Percentiles rank a stretch among this genome's conserved stretches.
phyloP scores from a whole-genome alignment of 768 basidiomycete species.

The Suillus brevipes region DNA sequence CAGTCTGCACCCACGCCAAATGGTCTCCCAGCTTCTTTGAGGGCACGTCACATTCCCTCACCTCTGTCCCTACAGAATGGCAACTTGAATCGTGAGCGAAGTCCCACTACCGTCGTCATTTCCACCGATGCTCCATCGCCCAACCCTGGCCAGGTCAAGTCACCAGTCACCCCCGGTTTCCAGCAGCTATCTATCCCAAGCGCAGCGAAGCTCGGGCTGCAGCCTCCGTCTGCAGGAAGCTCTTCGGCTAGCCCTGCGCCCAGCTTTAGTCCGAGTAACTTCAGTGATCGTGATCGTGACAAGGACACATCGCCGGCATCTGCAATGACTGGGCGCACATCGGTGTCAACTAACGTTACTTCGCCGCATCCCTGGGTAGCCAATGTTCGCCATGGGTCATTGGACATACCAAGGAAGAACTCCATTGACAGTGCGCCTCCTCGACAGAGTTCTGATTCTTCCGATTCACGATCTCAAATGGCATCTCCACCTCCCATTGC shows the following conservation, averaged over 20 bases:
- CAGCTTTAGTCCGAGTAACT: slow-evolving; percentile 10
- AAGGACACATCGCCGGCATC: slow-evolving; percentile 19
- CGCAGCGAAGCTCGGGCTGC: slow-evolving; percentile 11
- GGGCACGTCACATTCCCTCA: slow-evolving; percentile 18
- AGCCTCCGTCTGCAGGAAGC: background rate
- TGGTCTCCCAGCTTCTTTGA: slow-evolving; percentile 23
- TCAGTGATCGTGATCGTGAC: slow-evolving; percentile 17
- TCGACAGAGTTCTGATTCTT: slow-evolving; percentile 27
- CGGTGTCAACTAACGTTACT: slow-evolving; percentile 15
- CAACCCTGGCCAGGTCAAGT: slow-evolving; percentile 33
- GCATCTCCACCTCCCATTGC: slow-evolving; percentile 41
- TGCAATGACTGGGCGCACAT: slow-evolving; percentile 10
- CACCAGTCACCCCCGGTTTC: slow-evolving; percentile 40
- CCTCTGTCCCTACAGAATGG: slow-evolving; percentile 19
- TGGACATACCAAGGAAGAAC: slow-evolving; percentile 19
- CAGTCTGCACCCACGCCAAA: slow-evolving; percentile 5
- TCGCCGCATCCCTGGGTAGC: slow-evolving; percentile 18
- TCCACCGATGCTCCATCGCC: slow-evolving; percentile 34
- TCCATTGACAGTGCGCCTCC: slow-evolving; percentile 21
- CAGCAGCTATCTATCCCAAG: slow-evolving; percentile 19
- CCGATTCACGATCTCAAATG: slow-evolving; percentile 36
- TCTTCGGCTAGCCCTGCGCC: slow-evolving; percentile 16
- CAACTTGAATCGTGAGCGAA: slow-evolving; percentile 10
- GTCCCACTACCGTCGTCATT: slow-evolving; percentile 9
- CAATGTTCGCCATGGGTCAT: slow-evolving; percentile 15